phyloP scores from a whole-genome alignment of 306 rosid genomes.

The Vigna radiata region DNA sequence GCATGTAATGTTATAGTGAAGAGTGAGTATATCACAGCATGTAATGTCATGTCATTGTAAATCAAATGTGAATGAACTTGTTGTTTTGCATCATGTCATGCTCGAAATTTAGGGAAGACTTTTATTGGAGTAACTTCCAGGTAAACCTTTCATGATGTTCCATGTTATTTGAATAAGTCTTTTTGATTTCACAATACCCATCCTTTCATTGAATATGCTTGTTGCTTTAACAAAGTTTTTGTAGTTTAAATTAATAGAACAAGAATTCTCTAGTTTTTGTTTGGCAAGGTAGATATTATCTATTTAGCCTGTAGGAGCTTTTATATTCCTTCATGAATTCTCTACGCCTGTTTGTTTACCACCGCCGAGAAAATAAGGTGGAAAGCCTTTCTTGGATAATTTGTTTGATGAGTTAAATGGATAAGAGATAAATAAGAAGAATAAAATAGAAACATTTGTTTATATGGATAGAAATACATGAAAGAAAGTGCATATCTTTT shows the following conservation, averaged over 20 bases:
- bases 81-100: constrained; percentile 20
- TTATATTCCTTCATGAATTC: background rate
- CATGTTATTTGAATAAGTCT: background rate
- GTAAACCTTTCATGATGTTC: constrained; percentile 8
- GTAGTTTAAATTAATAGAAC: background rate
- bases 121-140: constrained; percentile 4
- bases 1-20: constrained; percentile 36
- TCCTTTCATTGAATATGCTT: constrained; percentile 3
- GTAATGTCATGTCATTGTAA: constrained; percentile 21
- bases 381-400: background rate
- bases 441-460: background rate
- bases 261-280: background rate
- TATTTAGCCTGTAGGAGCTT: background rate
- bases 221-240: constrained; percentile 15
- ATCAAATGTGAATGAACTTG: constrained; percentile 36
- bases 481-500: too few relatives aligned
- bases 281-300: background rate
- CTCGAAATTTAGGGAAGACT: constrained; percentile 8
- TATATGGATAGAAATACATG: background rate
- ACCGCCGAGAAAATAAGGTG: too few relatives aligned
- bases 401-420: background rate
- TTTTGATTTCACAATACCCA: background rate
- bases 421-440: background rate
- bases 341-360: too few relatives aligned
- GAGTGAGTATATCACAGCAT: constrained; percentile 29